A percentile compares a stretch with the other conserved stretches of the same genome.
phyloP scores from a whole-genome alignment of 192 early-diverging fungal genomes.

The Coemansia sp. region DNA sequence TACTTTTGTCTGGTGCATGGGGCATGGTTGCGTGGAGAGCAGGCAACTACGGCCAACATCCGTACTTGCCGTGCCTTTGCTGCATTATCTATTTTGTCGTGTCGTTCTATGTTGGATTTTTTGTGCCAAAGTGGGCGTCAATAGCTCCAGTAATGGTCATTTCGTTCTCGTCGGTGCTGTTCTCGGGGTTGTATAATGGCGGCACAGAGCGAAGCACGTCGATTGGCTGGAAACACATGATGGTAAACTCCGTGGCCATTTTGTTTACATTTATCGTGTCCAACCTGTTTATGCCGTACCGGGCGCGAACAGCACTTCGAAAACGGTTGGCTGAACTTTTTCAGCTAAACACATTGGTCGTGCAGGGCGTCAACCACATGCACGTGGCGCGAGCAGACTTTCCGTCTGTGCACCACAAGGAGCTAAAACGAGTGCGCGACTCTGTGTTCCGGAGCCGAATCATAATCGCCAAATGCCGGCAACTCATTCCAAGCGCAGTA shows the following conservation, averaged over 20 bases:
- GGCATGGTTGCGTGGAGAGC: constrained; percentile 42
- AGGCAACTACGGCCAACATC: constrained; percentile 8
- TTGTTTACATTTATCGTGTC: constrained; percentile 38
- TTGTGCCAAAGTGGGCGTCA: constrained; percentile 15
- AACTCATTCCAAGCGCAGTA: constrained; percentile 18
- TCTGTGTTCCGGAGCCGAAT: constrained; percentile 25
- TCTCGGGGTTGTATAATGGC: constrained; percentile 13
- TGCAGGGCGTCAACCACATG: constrained; percentile 44
- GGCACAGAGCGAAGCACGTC: constrained; percentile 9
- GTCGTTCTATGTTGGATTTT: constrained; percentile 29
- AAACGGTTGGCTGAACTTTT: constrained; percentile 27
- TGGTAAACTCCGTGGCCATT: constrained; percentile 37
- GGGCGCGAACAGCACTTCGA: constrained; percentile 39
- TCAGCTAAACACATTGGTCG: constrained; percentile 28
- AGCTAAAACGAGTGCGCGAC: constrained; percentile 15
- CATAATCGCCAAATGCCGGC: constrained; percentile 28
- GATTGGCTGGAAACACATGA: constrained; percentile 38
- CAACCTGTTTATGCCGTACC: constrained; percentile 40
- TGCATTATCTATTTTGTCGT: constrained; percentile 33
- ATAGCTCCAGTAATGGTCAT: constrained; percentile 36
- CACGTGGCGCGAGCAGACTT: constrained; percentile 39
- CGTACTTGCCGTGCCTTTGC: constrained; percentile 29
- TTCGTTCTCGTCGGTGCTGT: constrained; percentile 37
- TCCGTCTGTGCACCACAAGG: constrained; percentile 18
- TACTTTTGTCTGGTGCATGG: constrained; percentile 29